Evolutionary conservation across 768 basidiomycete species (phyloP).

Genomic region (Panaeolus papilionaceus): DNA sequence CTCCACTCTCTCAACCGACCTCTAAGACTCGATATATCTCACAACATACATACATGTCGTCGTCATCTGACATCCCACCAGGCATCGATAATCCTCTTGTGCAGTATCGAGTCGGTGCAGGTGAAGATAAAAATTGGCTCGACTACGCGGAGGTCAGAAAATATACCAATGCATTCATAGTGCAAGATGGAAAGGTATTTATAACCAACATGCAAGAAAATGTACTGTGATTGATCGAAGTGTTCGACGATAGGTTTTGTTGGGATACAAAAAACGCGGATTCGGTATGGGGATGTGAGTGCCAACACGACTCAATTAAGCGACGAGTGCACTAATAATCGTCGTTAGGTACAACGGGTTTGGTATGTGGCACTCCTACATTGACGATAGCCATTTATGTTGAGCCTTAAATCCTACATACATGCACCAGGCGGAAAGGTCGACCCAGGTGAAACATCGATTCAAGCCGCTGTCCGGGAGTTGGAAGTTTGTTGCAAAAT

Average conservation of each 20-base stretch:
- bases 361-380: slow-evolving; percentile 41
- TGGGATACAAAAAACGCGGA: slow-evolving; percentile 83
- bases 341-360: slow-evolving; percentile 81
- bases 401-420: not conserved
- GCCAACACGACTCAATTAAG: not conserved
- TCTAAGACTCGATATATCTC: not conserved
- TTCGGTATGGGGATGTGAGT: slow-evolving; percentile 69
- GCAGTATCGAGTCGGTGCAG: slow-evolving; percentile 40
- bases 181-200: slow-evolving; percentile 55
- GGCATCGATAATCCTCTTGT: slow-evolving; percentile 42
- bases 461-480: slow-evolving; percentile 79
- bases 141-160: slow-evolving; percentile 45
- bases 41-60: not conserved
- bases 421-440: slow-evolving; percentile 69
- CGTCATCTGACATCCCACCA: slow-evolving; percentile 42
- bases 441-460: slow-evolving; percentile 71
- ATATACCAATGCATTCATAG: slow-evolving; percentile 78
- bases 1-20: no score
- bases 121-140: slow-evolving; percentile 56
- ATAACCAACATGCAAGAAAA: not conserved
- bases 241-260: slow-evolving; percentile 53
- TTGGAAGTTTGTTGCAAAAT: slow-evolving; percentile 49
- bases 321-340: slow-evolving; percentile 7
- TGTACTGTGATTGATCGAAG: slow-evolving; percentile 12
- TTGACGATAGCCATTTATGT: not conserved